Percentiles rank a stretch among this genome's conserved stretches.
phyloP scores from a whole-genome alignment of 129 eudicot genomes.

The Escallonia herrerae region DNA sequence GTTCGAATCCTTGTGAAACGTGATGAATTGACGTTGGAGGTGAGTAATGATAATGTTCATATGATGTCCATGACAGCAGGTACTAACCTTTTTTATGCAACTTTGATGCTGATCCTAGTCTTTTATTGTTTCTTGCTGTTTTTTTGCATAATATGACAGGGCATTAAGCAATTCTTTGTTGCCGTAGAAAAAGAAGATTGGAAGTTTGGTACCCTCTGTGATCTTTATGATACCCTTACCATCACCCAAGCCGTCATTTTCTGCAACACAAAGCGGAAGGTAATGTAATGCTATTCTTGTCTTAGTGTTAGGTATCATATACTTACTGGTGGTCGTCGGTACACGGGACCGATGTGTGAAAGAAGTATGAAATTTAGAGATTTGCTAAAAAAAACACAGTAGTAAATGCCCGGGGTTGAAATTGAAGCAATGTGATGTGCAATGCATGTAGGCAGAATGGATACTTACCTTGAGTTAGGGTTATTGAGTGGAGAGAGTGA shows the following conservation, averaged over 20 bases:
- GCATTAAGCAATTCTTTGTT: constrained; percentile 93
- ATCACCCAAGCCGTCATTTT: constrained; percentile 96
- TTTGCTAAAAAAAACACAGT: no score
- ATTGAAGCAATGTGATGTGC: no score
- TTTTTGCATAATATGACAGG: constrained; percentile 32
- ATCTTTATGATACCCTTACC: constrained; percentile 92
- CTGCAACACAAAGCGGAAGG: constrained; percentile 95
- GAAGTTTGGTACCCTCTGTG: constrained; percentile 94
- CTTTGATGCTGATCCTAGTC: not conserved
- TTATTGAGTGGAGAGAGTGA: no score
- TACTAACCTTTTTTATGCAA: not conserved
- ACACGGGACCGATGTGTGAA: no score
- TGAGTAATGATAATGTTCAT: constrained; percentile 5
- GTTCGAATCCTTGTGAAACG: constrained; percentile 94
- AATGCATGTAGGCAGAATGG: no score
- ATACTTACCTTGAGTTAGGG: no score
- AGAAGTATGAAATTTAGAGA: no score
- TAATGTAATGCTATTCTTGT: constrained; percentile 5
- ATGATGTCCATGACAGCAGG: not conserved
- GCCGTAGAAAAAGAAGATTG: constrained; percentile 95
- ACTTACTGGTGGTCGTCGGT: no score
- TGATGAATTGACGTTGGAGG: constrained; percentile 98
- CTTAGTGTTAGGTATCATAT: no score
- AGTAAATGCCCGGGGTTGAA: no score
- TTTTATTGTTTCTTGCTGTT: not conserved